Conservation (phyloP, 331 rosid species). For the Cydonia oblonga region DNA sequence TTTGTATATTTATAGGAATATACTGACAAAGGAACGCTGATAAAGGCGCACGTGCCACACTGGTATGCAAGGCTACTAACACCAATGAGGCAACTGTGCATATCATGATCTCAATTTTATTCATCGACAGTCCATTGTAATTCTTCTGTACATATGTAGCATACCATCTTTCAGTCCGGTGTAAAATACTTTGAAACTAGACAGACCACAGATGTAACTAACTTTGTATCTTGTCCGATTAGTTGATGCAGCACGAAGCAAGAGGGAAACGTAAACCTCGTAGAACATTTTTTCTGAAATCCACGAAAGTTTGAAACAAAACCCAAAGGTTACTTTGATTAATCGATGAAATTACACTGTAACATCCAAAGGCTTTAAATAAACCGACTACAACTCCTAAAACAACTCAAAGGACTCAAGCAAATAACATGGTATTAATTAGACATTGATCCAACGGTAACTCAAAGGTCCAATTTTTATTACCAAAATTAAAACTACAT, state of each 20-base stretch:
- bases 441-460: too few relatives aligned
- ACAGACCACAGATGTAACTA: not conserved
- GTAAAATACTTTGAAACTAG: not conserved
- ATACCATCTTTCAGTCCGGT: not conserved
- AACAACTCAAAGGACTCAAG: too few relatives aligned
- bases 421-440: too few relatives aligned
- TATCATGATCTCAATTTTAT: conserved; percentile 27
- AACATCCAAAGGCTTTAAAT: too few relatives aligned
- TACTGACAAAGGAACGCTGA: conserved; percentile 68
- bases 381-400: too few relatives aligned
- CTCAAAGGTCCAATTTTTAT: too few relatives aligned
- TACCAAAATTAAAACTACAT: too few relatives aligned
- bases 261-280: not conserved
- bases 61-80: conserved; percentile 90
- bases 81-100: conserved; percentile 76
- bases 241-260: too few relatives aligned
- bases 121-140: not conserved
- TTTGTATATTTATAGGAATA: conserved; percentile 43
- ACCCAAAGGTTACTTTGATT: too few relatives aligned
- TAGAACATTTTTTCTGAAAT: too few relatives aligned
- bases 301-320: too few relatives aligned
- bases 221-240: not conserved
- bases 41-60: conserved; percentile 85
- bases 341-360: too few relatives aligned
- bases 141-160: not conserved